phyloP scores from a whole-genome alignment of 768 basidiomycete genomes.

The Leccinum subgranulosum region DNA sequence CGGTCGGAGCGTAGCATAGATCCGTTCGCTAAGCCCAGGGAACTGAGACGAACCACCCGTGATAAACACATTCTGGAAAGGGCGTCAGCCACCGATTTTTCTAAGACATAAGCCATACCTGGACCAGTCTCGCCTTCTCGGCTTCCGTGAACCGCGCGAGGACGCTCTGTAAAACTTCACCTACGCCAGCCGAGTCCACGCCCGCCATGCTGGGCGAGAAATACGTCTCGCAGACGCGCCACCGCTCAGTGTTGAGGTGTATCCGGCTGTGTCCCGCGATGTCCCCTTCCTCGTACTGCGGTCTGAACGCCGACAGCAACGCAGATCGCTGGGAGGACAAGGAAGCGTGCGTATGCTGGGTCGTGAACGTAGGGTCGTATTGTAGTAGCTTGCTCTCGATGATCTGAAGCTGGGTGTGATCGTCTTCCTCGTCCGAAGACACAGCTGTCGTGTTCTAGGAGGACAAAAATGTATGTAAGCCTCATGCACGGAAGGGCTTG shows the following conservation, averaged over 20 bases:
- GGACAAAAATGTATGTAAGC: neutral
- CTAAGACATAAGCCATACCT: constrained; percentile 44
- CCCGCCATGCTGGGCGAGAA: constrained; percentile 95
- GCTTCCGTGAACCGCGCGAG: constrained; percentile 65
- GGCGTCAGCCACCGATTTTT: neutral
- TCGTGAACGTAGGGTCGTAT: constrained; percentile 82
- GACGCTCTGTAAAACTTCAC: constrained; percentile 87
- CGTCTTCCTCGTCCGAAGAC: constrained; percentile 90
- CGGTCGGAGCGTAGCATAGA: constrained; percentile 75
- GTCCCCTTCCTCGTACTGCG: constrained; percentile 74
- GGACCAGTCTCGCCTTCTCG: constrained; percentile 71
- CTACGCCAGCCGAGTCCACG: constrained; percentile 88
- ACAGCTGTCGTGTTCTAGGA: constrained; percentile 60
- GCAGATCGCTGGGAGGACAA: constrained; percentile 76
- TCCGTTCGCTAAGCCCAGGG: constrained; percentile 61
- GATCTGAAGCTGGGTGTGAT: constrained; percentile 62
- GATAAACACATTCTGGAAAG: constrained; percentile 76
- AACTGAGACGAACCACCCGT: constrained; percentile 81
- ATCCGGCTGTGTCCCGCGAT: constrained; percentile 69
- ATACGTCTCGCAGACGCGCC: constrained; percentile 88
- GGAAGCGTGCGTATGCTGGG: constrained; percentile 78
- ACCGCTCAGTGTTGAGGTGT: constrained; percentile 87
- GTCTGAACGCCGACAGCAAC: constrained; percentile 81
- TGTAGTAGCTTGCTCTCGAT: constrained; percentile 81
- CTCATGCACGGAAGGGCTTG: neutral